Evolutionary conservation across 768 basidiomycete genomes (phyloP).

Genomic region (Thelephora ganbajun): DNA sequence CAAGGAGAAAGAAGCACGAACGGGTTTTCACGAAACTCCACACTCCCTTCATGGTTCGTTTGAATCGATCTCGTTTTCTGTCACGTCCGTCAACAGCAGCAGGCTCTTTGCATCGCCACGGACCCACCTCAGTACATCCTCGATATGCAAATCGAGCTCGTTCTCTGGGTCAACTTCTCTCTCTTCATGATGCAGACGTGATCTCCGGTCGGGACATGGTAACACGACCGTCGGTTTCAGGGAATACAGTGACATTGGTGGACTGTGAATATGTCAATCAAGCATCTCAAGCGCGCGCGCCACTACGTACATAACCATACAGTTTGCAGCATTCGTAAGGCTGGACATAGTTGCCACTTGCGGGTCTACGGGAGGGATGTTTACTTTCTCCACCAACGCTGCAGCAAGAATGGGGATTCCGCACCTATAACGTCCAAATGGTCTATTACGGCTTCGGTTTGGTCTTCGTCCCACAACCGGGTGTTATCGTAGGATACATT

Average conservation of each 20-base stretch:
- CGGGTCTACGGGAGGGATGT: slow-evolving; percentile 32
- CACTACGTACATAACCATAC: slow-evolving; percentile 46
- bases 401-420: slow-evolving; percentile 7
- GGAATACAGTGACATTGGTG: slow-evolving; percentile 55
- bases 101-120: background rate
- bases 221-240: slow-evolving; percentile 55
- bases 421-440: slow-evolving; percentile 70
- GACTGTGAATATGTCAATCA: slow-evolving; percentile 24
- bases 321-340: slow-evolving; percentile 68
- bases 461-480: slow-evolving; percentile 20
- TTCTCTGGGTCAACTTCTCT: slow-evolving; percentile 26
- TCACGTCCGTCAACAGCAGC: background rate
- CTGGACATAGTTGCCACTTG: slow-evolving; percentile 63
- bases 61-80: slow-evolving; percentile 39
- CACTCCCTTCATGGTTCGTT: slow-evolving; percentile 50
- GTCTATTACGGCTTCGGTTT: slow-evolving; percentile 73
- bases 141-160: slow-evolving; percentile 63
- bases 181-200: slow-evolving; percentile 13
- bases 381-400: background rate
- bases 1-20: slow-evolving; percentile 19
- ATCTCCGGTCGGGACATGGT: slow-evolving; percentile 17
- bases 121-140: slow-evolving; percentile 38
- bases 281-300: background rate
- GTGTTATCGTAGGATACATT: slow-evolving; percentile 1
- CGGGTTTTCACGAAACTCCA: slow-evolving; percentile 82